A percentile compares a stretch with the other conserved stretches of the same genome.
Conservation (phyloP, 148 eudicot genomes). For the Rhododendron mucronatum region DNA sequence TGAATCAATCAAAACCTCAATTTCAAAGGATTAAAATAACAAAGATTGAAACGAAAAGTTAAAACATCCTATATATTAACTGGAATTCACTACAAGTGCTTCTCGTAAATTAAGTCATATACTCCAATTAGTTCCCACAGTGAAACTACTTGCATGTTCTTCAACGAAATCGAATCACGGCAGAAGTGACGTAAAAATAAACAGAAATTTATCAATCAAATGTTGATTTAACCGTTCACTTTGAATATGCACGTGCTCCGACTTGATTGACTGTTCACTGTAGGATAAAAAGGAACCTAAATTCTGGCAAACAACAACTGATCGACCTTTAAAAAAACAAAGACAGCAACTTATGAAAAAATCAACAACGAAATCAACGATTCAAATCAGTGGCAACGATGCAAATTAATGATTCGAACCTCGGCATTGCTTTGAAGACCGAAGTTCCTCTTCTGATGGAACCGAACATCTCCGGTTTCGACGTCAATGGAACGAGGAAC, state of each 20-base stretch:
- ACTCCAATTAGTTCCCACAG: background rate
- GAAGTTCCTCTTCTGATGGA: background rate
- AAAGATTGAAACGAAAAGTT: background rate
- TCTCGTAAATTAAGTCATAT: background rate
- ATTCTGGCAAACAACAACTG: background rate
- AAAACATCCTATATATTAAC: background rate
- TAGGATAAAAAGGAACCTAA: background rate
- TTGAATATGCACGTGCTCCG: background rate
- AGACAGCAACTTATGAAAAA: background rate
- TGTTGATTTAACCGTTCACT: background rate
- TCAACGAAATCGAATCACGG: background rate
- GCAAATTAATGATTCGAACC: background rate
- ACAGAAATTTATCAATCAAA: background rate
- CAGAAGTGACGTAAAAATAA: background rate
- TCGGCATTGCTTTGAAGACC: background rate
- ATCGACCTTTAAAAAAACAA: background rate
- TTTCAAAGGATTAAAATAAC: background rate
- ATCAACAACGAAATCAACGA: background rate
- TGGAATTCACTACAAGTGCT: background rate
- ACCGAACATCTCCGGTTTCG: slow-evolving; percentile 9
- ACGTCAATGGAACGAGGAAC: slow-evolving; percentile 43
- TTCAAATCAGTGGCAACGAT: background rate
- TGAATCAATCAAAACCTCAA: background rate
- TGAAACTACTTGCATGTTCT: background rate
- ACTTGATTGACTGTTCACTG: background rate